A percentile compares a stretch with the other conserved stretches of the same genome.
phyloP scores from a whole-genome alignment of 495 filamentous ascomycete genomes.

The Aspergillus hancockii region DNA sequence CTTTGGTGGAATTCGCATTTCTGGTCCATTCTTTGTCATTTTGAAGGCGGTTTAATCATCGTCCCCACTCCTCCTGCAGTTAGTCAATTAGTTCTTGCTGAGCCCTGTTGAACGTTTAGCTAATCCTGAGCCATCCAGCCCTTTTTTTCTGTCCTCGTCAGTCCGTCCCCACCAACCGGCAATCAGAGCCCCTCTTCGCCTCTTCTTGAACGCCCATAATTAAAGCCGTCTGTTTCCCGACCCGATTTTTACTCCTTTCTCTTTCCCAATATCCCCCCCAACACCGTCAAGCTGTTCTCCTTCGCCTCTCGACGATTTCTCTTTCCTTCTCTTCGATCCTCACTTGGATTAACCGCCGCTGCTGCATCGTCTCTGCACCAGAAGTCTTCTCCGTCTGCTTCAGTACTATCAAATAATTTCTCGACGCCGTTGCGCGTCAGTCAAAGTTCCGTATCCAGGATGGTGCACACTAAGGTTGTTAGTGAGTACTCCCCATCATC shows the following conservation, averaged over 20 bases:
- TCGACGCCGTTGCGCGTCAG: conserved; percentile 47
- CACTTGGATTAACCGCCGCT: conserved; percentile 58
- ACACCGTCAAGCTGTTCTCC: conserved; percentile 80
- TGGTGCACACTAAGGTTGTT: conserved; percentile 81
- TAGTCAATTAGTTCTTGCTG: background rate
- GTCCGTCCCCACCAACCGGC: conserved; percentile 9
- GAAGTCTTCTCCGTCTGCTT: conserved; percentile 47
- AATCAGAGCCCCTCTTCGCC: conserved; percentile 11
- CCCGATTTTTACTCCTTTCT: conserved; percentile 19
- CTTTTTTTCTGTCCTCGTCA: conserved; percentile 8
- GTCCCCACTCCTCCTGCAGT: background rate
- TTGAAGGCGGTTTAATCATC: background rate
- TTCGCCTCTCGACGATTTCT: conserved; percentile 67
- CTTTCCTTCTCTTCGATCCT: conserved; percentile 60
- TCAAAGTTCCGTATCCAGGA: conserved; percentile 45
- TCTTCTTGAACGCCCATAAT: conserved; percentile 17
- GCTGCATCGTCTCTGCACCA: conserved; percentile 66
- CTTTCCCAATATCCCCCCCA: conserved; percentile 9
- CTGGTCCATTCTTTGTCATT: conserved; percentile 2
- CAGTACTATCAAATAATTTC: conserved; percentile 35
- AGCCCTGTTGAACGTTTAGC: conserved; percentile 16
- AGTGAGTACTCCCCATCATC: conserved; percentile 52
- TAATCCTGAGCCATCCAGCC: conserved; percentile 23
- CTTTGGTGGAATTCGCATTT: background rate
- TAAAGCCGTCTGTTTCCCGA: conserved; percentile 16